Evolutionary conservation across 345 rosid genomes (phyloP).

Genomic region (Rhizophora apiculata): DNA sequence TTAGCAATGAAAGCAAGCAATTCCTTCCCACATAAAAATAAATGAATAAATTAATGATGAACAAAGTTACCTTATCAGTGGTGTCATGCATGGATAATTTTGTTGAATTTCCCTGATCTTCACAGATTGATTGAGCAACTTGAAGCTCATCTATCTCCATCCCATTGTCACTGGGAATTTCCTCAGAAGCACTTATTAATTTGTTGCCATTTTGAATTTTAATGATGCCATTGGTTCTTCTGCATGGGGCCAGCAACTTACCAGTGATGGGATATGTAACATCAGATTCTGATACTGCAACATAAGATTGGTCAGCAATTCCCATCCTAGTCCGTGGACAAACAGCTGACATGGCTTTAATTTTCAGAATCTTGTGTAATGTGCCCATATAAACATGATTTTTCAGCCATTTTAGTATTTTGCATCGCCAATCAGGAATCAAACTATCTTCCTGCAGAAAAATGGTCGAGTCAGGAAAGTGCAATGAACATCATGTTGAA

Average conservation of each 20-base stretch:
- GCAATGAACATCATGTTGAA: not conserved
- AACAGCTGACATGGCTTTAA: constrained; percentile 39
- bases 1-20: too few relatives aligned
- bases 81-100: constrained; percentile 25
- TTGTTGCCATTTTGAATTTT: constrained; percentile 37
- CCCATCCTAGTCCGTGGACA: constrained; percentile 38
- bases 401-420: constrained; percentile 70
- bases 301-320: constrained; percentile 29
- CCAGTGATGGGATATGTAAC: constrained; percentile 55
- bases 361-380: constrained; percentile 37
- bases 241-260: constrained; percentile 59
- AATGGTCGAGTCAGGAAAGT: constrained; percentile 15
- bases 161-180: constrained; percentile 39
- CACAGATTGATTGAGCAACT: constrained; percentile 28
- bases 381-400: constrained; percentile 64
- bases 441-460: constrained; percentile 57
- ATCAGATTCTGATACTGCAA: constrained; percentile 42
- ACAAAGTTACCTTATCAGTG: constrained; percentile 37
- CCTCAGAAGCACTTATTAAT: constrained; percentile 38
- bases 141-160: constrained; percentile 35
- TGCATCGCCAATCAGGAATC: constrained; percentile 55
- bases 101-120: constrained; percentile 38
- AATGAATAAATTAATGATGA: too few relatives aligned
- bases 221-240: constrained; percentile 58
- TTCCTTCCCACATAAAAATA: too few relatives aligned